Evolutionary conservation across 768 basidiomycete genomes (phyloP), one percentile per base, ranked within the genome.

Genomic region (Dioszegia crocea): DNA sequence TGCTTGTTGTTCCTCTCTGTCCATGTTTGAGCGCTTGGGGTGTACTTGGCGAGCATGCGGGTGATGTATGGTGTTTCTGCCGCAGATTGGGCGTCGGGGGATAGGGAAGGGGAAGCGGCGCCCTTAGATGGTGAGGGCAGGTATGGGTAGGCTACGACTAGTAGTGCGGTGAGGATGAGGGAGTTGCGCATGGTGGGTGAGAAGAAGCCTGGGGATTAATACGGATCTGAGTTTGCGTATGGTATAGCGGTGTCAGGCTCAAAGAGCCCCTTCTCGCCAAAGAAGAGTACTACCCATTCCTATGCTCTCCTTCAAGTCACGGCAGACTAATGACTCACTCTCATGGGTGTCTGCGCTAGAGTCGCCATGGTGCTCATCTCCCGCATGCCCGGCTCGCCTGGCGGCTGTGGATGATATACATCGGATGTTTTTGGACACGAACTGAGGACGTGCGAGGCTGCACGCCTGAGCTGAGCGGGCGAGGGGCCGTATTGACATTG

Each of bases 1-100:
- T 79, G 78, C 63, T 76, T 75, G 43, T 76, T 76, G 61, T 76
- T 77, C 65, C 77, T 62, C 57, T 68, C 65, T 44, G 63, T 70
- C 71, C 70, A 78, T n/a, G 71, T 59, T 27, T 72, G 63, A 1
- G 70, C 68, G 19, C 66, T 56, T 1, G 78, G 75, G 16, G 70
- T 73, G 57, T 70, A 53, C 53, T 72, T 64, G 38, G 71, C 72
- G 43, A 79, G 47, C 62, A 71, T 64, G 14, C 73, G 59, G 11
- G 79, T 77, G 48, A 78, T 46, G 38, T 50, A 62, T 2, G 75
- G 71, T 11, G 56, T 52, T 19, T 64, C 58, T 50, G 49, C 53
- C 11, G 63, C 48, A 9, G 61, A 33, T 40, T 59, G 40, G 10
- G 49, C 51, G 51, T 56, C 53, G 16, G 71, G 63, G 24, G 69